These are phyloP conservation scores for Rosa chinensis DNA, from an alignment of 306 rosid genomes.

Conservation along the genomic window DNA sequence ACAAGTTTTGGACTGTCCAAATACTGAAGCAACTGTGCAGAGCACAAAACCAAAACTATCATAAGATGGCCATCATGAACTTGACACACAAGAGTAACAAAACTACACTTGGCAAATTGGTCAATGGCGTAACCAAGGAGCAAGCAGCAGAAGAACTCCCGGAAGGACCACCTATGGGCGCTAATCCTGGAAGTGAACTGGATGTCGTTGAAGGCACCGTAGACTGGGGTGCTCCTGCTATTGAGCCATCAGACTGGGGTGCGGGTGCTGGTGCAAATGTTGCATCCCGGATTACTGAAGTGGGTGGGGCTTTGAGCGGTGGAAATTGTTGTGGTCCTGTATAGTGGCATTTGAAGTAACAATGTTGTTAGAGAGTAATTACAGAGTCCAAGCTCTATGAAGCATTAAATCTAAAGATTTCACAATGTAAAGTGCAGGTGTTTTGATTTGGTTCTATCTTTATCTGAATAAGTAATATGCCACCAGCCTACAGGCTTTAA, in stretches of 20 bases:
- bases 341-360: slow-evolving; percentile 19
- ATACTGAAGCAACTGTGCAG: slow-evolving; percentile 8
- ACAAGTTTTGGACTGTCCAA: slow-evolving; percentile 19
- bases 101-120: slow-evolving; percentile 37
- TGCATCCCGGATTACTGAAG: slow-evolving; percentile 50
- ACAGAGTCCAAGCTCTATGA: background rate
- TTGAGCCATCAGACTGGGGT: slow-evolving; percentile 52
- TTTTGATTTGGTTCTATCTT: background rate
- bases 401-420: background rate
- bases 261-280: slow-evolving; percentile 69
- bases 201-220: slow-evolving; percentile 52
- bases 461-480: background rate
- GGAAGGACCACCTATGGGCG: slow-evolving; percentile 67
- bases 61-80: slow-evolving; percentile 44
- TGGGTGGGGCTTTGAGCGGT: slow-evolving; percentile 76
- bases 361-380: background rate
- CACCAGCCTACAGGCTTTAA: slow-evolving; percentile 11
- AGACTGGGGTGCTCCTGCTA: slow-evolving; percentile 38
- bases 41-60: slow-evolving; percentile 32
- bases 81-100: slow-evolving; percentile 42
- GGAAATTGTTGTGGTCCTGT: slow-evolving; percentile 82
- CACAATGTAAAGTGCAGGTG: background rate
- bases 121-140: slow-evolving; percentile 56
- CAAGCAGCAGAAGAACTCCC: slow-evolving; percentile 61
- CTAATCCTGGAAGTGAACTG: slow-evolving; percentile 50